Evolutionary conservation across 2,329 filamentous ascomycete genomes (phyloP), one percentile per base, ranked within the genome.

Genomic region (Pestalotiopsis fici): DNA sequence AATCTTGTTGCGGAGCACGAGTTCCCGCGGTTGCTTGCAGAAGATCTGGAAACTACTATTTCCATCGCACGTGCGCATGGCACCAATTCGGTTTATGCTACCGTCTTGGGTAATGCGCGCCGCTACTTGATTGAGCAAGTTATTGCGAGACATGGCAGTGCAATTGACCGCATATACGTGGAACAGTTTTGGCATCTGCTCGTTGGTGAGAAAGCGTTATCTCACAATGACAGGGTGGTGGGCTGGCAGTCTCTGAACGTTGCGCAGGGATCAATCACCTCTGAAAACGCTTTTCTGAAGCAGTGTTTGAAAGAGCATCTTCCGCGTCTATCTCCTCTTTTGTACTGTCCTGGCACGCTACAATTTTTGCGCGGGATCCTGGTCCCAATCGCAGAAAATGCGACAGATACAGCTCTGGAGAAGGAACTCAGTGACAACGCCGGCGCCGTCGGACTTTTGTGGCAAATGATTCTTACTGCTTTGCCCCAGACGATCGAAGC

Each of bases 391-490:
- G 78, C 88, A 4, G 82, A 83, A 39, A 81, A 84, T 39, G 71
- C 74, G 5, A 74, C 76, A 27, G 82, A 82, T 25, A 81, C 85
- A 61, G 74, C 84, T 23, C 78, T 89, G 25, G 84, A 87, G 66
- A 85, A 87, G 59, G 81, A 84, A 7, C 80, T 83, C n/a, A 79
- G 83, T 12, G 75, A 88, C 31, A 81, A 86, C 71, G 86, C 83
- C 69, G 86, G 78, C 70, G 87, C 81, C 28, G 83, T 87, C 56
- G 92, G 96, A 72, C 87, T 94, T 67, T 82, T 97, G n/a, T 97
- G 95, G 95, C 88, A 89, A 27, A 88, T 97, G 72, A 89, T 95
- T 39, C 81, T 97, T 65, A 90, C 87, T 18, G 89, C 92, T 1
- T 88, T 89, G 4, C 83, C 87, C 47, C 82, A 86, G 47, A 87